Conservation (phyloP, 2,329 filamentous ascomycete genomes). For the Lizonia empirigonia region DNA sequence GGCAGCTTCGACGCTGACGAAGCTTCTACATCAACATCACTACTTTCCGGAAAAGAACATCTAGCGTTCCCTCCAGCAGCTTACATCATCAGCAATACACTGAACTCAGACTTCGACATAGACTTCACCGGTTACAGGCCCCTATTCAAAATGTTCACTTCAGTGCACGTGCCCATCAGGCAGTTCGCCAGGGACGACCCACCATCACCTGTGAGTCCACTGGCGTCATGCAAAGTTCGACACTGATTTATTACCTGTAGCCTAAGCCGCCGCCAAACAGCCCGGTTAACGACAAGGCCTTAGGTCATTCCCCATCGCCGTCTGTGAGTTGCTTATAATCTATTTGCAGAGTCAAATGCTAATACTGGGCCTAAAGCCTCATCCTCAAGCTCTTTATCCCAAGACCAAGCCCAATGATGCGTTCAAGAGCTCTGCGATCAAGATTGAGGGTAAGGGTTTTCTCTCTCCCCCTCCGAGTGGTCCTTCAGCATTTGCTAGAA, state of each 20-base stretch:
- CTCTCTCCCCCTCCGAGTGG: neutral
- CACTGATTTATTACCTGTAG: neutral
- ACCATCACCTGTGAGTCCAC: neutral
- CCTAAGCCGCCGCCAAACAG: slow-evolving; percentile 3
- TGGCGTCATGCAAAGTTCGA: neutral
- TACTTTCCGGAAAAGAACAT: neutral
- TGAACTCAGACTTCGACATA: neutral
- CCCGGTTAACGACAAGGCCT: neutral
- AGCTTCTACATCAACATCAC: neutral
- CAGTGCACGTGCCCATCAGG: neutral
- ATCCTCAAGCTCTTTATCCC: neutral
- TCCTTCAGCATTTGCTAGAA: neutral
- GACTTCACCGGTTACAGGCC: neutral
- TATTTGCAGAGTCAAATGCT: neutral
- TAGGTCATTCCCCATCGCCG: neutral
- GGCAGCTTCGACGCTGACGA: neutral
- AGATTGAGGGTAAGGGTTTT: neutral
- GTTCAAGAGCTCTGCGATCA: neutral
- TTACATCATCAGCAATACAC: neutral
- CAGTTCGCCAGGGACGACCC: slow-evolving; percentile 1
- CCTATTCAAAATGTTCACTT: neutral
- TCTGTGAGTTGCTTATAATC: neutral
- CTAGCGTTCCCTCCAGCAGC: too few species aligned
- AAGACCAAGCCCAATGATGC: neutral
- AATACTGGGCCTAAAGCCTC: neutral